phyloP scores from a whole-genome alignment of 192 early-diverging fungal species.

The Ambispora gerdemannii region DNA sequence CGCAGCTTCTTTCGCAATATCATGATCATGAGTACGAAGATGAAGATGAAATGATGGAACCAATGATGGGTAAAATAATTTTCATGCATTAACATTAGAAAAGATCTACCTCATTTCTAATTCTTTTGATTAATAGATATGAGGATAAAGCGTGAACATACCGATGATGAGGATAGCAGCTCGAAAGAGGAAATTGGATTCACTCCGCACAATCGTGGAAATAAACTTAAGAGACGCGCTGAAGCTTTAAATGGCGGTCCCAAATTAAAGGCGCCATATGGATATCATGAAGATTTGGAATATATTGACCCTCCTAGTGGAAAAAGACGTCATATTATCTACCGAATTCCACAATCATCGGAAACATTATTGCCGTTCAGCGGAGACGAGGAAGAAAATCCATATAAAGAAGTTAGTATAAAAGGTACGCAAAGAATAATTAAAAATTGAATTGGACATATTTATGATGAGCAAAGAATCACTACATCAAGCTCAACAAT shows the following conservation, averaged over 20 bases:
- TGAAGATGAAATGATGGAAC: neutral
- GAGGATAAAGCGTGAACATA: neutral
- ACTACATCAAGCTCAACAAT: slow-evolving; percentile 30
- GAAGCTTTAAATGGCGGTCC: slow-evolving; percentile 42
- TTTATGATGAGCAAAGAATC: slow-evolving; percentile 16
- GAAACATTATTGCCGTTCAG: slow-evolving; percentile 30
- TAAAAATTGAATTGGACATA: neutral
- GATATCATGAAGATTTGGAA: slow-evolving; percentile 29
- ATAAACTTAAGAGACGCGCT: slow-evolving; percentile 64
- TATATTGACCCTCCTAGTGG: slow-evolving; percentile 4
- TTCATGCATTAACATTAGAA: neutral
- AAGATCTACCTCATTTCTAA: neutral
- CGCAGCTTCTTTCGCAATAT: neutral
- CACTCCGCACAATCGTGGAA: slow-evolving; percentile 64
- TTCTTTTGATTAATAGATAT: neutral
- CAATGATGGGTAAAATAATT: neutral
- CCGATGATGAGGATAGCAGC: slow-evolving; percentile 29
- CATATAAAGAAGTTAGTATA: slow-evolving; percentile 63
- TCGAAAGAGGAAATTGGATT: slow-evolving; percentile 47
- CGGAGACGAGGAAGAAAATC: slow-evolving; percentile 54
- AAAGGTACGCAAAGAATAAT: slow-evolving; percentile 39
- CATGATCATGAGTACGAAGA: neutral
- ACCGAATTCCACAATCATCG: slow-evolving; percentile 5
- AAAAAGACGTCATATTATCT: slow-evolving; percentile 26
- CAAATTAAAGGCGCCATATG: slow-evolving; percentile 46